Evolutionary conservation across 108 stramenopile genomes (phyloP).

Genomic region (Nitzschia palea): DNA sequence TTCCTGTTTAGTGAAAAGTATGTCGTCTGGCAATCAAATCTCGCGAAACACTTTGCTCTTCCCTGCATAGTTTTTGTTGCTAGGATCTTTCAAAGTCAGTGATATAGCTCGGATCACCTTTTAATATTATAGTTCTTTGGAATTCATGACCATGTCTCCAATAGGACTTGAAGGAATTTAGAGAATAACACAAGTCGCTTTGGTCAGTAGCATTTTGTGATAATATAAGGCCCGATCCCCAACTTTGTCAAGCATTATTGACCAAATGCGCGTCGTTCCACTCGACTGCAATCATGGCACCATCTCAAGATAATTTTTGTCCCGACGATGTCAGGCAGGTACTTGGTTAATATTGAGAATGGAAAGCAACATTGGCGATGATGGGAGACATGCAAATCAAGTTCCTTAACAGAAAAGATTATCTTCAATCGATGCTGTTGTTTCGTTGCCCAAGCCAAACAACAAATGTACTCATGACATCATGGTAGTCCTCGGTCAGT

Average conservation of each 20-base stretch:
- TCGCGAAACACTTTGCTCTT: too few species aligned
- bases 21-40: too few species aligned
- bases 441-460: neutral
- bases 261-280: constrained; percentile 23
- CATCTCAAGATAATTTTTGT: neutral
- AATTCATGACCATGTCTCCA: neutral
- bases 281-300: constrained; percentile 31
- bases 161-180: neutral
- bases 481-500: constrained; percentile 26
- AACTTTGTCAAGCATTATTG: constrained; percentile 21
- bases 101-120: neutral
- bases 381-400: constrained; percentile 18
- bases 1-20: too few species aligned
- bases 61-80: too few species aligned
- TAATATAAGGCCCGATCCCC: constrained; percentile 17
- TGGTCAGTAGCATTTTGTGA: constrained; percentile 13
- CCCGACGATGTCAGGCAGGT: constrained; percentile 13
- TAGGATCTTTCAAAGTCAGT: too few species aligned
- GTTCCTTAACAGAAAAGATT: constrained; percentile 27
- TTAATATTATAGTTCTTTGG: neutral
- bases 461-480: constrained; percentile 29
- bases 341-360: constrained; percentile 24
- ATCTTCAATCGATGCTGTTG: neutral
- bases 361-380: constrained; percentile 14
- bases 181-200: constrained; percentile 13